phyloP scores from a whole-genome alignment of 1,284 basidiomycete species.

The Ganoderma multipileum region DNA sequence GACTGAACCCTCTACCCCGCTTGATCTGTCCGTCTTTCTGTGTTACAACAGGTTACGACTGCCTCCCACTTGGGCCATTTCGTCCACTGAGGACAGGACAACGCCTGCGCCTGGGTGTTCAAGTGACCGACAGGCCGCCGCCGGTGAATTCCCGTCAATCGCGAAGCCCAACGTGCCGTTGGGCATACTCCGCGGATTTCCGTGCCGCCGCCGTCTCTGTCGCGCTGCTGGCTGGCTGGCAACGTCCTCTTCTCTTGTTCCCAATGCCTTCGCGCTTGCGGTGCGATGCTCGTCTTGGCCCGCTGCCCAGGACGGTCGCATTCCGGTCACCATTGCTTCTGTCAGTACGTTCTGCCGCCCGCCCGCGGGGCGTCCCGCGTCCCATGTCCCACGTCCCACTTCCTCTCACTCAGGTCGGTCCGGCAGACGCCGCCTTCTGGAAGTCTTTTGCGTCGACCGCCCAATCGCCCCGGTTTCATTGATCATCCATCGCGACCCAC shows the following conservation, averaged over 20 bases:
- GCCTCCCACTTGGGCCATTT: neutral
- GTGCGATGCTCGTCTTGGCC: neutral
- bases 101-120: neutral
- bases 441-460: neutral
- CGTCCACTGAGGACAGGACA: neutral
- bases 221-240: neutral
- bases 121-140: neutral
- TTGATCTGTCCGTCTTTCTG: neutral
- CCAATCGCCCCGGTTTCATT: constrained; percentile 1
- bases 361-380: neutral
- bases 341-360: neutral
- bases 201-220: constrained; percentile 6
- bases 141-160: neutral
- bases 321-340: neutral
- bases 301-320: neutral
- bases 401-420: neutral
- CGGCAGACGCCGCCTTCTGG: constrained; percentile 1
- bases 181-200: neutral
- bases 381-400: neutral
- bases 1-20: neutral
- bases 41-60: neutral
- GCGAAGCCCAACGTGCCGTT: neutral
- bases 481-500: neutral
- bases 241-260: neutral
- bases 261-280: neutral